These are phyloP conservation scores for Lenzites betulinus DNA, from an alignment of 768 basidiomycete species.

Conservation along the genomic window DNA sequence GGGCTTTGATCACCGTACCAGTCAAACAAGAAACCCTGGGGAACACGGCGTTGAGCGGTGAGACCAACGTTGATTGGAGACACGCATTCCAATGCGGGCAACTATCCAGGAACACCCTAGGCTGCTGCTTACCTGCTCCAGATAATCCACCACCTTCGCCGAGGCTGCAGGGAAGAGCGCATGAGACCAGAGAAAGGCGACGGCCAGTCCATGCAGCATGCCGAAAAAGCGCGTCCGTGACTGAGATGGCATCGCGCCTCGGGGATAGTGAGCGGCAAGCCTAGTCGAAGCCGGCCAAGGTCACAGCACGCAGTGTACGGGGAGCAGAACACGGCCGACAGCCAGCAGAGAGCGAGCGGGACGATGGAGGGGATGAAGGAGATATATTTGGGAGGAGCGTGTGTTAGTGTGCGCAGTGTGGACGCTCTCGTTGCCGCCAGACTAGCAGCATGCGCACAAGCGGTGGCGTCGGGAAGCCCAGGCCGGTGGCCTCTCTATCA, in stretches of 20 bases:
- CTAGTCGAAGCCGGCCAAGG: too few species aligned
- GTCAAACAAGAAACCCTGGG: conserved; percentile 35
- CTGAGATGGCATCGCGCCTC: background rate
- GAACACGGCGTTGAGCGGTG: background rate
- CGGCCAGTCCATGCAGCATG: background rate
- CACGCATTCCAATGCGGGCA: background rate
- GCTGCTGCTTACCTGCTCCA: conserved; percentile 17
- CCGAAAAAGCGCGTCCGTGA: conserved; percentile 2
- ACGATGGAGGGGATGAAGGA: background rate
- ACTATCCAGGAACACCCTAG: background rate
- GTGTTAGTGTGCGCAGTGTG: background rate
- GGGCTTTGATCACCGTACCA: conserved; percentile 31
- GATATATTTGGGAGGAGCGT: background rate
- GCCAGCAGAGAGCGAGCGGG: background rate
- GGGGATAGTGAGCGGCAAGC: too few species aligned
- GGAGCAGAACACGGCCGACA: background rate
- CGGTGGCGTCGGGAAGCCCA: background rate
- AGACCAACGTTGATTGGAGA: background rate
- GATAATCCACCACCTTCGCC: conserved; percentile 8
- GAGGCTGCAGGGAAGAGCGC: background rate
- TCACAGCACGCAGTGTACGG: too few species aligned
- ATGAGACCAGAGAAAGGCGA: conserved; percentile 9
- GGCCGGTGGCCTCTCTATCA: background rate
- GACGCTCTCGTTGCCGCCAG: background rate
- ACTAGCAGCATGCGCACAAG: too few species aligned